Percentiles rank a stretch among this genome's conserved stretches.
Evolutionary conservation across 805 yeast genomes (phyloP).

Genomic region (Candida caryicola): DNA sequence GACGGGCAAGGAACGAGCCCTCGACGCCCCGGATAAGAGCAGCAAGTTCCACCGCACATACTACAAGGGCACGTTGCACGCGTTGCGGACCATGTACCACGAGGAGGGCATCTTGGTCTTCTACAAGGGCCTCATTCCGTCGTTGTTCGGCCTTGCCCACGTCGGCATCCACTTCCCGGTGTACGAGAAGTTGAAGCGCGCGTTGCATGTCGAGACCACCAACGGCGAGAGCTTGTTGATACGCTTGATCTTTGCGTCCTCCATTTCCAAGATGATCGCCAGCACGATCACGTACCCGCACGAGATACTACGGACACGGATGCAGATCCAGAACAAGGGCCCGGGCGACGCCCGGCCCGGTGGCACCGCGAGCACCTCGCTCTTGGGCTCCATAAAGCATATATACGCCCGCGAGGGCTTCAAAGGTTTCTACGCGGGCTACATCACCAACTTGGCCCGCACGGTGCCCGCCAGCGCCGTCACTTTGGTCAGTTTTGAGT

Average conservation of each 20-base stretch:
- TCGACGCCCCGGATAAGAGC: slow-evolving; percentile 13
- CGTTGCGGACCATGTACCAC: slow-evolving; percentile 71
- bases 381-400: slow-evolving; percentile 32
- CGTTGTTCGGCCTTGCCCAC: slow-evolving; percentile 84
- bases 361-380: slow-evolving; percentile 7
- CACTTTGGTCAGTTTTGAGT: slow-evolving; percentile 91
- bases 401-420: slow-evolving; percentile 68
- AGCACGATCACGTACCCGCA: slow-evolving; percentile 91
- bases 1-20: slow-evolving; percentile 46
- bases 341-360: slow-evolving; percentile 17
- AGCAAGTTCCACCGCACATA: slow-evolving; percentile 23
- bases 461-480: slow-evolving; percentile 95
- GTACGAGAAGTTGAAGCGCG: slow-evolving; percentile 74
- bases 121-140: slow-evolving; percentile 88
- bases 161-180: slow-evolving; percentile 96
- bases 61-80: slow-evolving; percentile 80
- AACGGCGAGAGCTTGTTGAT: slow-evolving; percentile 18
- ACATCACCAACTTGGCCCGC: slow-evolving; percentile 77
- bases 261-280: slow-evolving; percentile 84
- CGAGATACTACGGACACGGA: slow-evolving; percentile 86
- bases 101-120: slow-evolving; percentile 80
- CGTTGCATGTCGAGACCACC: slow-evolving; percentile 26
- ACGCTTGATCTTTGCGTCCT: slow-evolving; percentile 56
- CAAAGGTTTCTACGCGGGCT: slow-evolving; percentile 85
- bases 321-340: slow-evolving; percentile 56